A percentile compares a stretch with the other conserved stretches of the same genome.
These are phyloP conservation scores for Ustanciosporium gigantosporum DNA, from an alignment of 1,284 basidiomycete genomes.

Conservation along the genomic window DNA sequence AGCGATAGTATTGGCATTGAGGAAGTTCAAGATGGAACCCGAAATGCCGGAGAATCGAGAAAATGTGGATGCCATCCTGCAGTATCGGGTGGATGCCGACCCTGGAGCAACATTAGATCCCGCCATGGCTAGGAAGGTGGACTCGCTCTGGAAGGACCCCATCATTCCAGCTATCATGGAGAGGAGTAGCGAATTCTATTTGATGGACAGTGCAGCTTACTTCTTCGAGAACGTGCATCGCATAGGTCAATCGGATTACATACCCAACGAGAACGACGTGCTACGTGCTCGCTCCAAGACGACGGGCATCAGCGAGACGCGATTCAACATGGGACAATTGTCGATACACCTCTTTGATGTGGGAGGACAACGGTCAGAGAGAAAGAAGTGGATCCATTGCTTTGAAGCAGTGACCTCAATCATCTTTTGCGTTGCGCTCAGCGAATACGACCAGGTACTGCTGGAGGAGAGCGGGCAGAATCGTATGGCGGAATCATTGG, in stretches of 20 bases:
- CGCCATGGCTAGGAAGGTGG: conserved; percentile 72
- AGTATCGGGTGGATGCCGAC: conserved; percentile 55
- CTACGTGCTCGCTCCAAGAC: conserved; percentile 86
- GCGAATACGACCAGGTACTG: conserved; percentile 54
- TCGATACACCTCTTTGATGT: conserved; percentile 59
- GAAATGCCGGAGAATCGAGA: conserved; percentile 71
- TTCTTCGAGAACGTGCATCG: conserved; percentile 85
- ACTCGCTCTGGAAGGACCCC: conserved; percentile 86
- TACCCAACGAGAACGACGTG: conserved; percentile 87
- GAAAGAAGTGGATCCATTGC: conserved; percentile 61
- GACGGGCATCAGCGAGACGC: conserved; percentile 88
- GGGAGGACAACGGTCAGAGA: conserved; percentile 56
- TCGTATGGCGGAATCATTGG: conserved; percentile 89
- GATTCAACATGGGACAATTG: conserved; percentile 63
- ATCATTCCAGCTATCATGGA: conserved; percentile 85
- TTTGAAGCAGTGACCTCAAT: conserved; percentile 57
- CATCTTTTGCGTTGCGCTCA: conserved; percentile 60
- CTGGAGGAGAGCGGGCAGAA: conserved; percentile 67
- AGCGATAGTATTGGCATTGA: conserved; percentile 83
- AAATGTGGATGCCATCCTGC: conserved; percentile 67
- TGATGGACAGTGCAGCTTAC: conserved; percentile 94
- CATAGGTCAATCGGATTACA: conserved; percentile 77
- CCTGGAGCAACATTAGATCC: conserved; percentile 61
- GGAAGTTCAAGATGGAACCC: conserved; percentile 84
- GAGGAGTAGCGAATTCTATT: conserved; percentile 83